These are phyloP conservation scores for Fusarium pseudocircinatum DNA, from an alignment of 2,329 filamentous ascomycete genomes.

Conservation along the genomic window DNA sequence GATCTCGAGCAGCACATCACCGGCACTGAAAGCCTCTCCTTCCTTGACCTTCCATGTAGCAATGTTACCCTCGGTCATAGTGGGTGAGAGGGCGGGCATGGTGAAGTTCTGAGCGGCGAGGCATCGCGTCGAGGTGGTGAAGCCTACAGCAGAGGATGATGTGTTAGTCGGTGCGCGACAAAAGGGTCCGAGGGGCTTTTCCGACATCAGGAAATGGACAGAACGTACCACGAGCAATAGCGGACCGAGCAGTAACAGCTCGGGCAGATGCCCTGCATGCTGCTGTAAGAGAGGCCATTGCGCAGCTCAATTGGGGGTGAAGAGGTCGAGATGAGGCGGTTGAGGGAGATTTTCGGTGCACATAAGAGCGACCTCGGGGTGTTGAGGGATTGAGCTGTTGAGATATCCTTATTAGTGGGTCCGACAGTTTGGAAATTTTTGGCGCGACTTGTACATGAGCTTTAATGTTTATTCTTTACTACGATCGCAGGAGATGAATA, in stretches of 20 bases:
- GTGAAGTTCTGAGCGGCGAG: slow-evolving; percentile 86
- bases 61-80: slow-evolving; percentile 94
- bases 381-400: slow-evolving; percentile 34
- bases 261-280: slow-evolving; percentile 72
- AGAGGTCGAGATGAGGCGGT: slow-evolving; percentile 32
- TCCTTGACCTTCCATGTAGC: slow-evolving; percentile 87
- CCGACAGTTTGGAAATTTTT: slow-evolving; percentile 48
- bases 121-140: slow-evolving; percentile 68
- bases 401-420: slow-evolving; percentile 24
- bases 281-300: slow-evolving; percentile 74
- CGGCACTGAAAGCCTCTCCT: slow-evolving; percentile 82
- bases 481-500: neutral
- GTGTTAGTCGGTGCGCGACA: slow-evolving; percentile 40
- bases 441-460: slow-evolving; percentile 29
- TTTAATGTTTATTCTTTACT: neutral
- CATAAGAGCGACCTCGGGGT: slow-evolving; percentile 37
- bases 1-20: slow-evolving; percentile 89
- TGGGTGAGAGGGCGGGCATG: slow-evolving; percentile 91
- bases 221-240: slow-evolving; percentile 66
- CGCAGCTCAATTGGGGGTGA: slow-evolving; percentile 41
- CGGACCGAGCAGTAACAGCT: slow-evolving; percentile 59
- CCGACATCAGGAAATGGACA: slow-evolving; percentile 40
- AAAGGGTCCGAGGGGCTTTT: slow-evolving; percentile 33
- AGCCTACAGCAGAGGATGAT: slow-evolving; percentile 57
- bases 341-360: slow-evolving; percentile 30